Evolutionary conservation across 768 basidiomycete genomes (phyloP).

Genomic region (Leccinum subtestaceum): DNA sequence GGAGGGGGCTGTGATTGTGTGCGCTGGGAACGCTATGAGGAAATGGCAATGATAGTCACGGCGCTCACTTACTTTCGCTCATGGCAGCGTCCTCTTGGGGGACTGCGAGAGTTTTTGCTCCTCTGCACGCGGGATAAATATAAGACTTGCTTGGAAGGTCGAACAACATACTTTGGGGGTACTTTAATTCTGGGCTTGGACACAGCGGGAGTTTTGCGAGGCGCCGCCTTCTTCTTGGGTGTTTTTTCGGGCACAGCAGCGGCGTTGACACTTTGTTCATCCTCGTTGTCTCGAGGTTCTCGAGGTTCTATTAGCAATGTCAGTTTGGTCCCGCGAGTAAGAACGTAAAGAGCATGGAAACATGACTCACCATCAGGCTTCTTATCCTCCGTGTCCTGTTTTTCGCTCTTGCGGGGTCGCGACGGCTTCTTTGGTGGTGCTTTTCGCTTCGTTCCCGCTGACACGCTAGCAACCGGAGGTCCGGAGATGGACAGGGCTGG

Average conservation of each 20-base stretch:
- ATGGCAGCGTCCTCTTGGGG: constrained; percentile 49
- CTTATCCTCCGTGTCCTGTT: constrained; percentile 44
- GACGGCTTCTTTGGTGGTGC: constrained; percentile 44
- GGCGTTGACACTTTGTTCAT: constrained; percentile 17
- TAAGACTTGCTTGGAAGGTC: not conserved
- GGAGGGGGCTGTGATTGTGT: constrained; percentile 69
- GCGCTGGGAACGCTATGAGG: constrained; percentile 37
- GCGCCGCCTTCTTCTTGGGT: constrained; percentile 47
- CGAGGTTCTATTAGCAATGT: constrained; percentile 25
- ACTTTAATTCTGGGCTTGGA: constrained; percentile 35
- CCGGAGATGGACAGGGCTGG: constrained; percentile 28
- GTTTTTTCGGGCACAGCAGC: constrained; percentile 33
- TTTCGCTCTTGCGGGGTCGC: constrained; percentile 54
- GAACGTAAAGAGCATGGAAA: constrained; percentile 27
- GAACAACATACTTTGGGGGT: constrained; percentile 29
- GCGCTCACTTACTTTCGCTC: constrained; percentile 57
- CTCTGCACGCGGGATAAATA: constrained; percentile 27
- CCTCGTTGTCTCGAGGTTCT: constrained; percentile 28
- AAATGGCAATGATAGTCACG: not conserved
- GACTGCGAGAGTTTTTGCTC: constrained; percentile 25
- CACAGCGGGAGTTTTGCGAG: constrained; percentile 42
- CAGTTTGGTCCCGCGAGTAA: not conserved
- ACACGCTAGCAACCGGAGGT: constrained; percentile 21
- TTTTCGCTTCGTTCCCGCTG: constrained; percentile 50
- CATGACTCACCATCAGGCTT: constrained; percentile 42